Conservation (phyloP, 345 rosid species). For the Euphorbia pulcherrima region DNA sequence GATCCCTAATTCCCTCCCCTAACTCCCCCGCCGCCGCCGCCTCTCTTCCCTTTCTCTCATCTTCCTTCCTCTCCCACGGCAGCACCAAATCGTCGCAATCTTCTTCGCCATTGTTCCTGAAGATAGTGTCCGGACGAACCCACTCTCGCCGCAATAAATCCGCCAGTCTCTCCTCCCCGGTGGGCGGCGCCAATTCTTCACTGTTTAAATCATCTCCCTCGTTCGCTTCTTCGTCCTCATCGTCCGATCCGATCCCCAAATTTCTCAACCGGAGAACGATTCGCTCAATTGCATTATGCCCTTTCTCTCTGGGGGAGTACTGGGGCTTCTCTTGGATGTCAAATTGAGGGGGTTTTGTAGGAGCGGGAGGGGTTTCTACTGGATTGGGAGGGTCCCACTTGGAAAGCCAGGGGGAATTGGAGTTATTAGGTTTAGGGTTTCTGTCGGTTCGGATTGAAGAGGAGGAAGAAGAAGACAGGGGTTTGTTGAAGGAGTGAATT, state of each 20-base stretch:
- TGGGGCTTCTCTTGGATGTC: constrained; percentile 21
- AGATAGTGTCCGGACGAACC: constrained; percentile 73
- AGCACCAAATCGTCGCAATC: constrained; percentile 32
- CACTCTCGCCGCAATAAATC: constrained; percentile 81
- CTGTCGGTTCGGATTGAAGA: constrained; percentile 31
- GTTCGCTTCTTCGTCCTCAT: constrained; percentile 41
- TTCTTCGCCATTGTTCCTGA: constrained; percentile 29
- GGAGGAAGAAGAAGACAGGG: constrained; percentile 36
- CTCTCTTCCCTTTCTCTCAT: constrained; percentile 19
- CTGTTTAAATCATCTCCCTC: constrained; percentile 22
- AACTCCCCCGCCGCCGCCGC: no score
- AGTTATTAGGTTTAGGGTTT: constrained; percentile 22
- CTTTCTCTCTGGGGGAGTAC: constrained; percentile 36
- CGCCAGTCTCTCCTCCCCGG: constrained; percentile 78
- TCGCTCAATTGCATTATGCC: constrained; percentile 68
- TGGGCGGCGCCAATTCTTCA: constrained; percentile 27
- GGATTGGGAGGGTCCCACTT: constrained; percentile 30
- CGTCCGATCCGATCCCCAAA: constrained; percentile 69
- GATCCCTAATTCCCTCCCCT: constrained; percentile 24
- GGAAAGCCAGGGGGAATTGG: constrained; percentile 52
- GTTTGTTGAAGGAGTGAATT: constrained; percentile 25
- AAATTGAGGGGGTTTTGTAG: constrained; percentile 15
- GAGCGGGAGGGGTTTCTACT: not conserved
- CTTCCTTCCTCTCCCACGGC: constrained; percentile 67
- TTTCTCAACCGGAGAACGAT: constrained; percentile 82